phyloP scores from a whole-genome alignment of 495 filamentous ascomycete genomes.

The Pyrenula aspistea region DNA sequence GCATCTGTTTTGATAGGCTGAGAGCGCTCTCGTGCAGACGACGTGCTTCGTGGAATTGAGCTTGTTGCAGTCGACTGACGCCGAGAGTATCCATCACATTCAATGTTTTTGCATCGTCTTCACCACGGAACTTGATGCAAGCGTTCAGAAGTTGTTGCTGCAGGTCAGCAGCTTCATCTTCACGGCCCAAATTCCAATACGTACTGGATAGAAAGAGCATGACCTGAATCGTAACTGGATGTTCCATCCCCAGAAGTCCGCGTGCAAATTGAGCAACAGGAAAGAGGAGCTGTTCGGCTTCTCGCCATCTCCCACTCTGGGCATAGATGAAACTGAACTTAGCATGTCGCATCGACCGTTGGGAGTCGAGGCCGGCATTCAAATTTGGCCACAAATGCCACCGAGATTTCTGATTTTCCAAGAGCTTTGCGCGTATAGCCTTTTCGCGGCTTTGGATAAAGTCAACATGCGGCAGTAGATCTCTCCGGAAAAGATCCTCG shows the following conservation, averaged over 20 bases:
- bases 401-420: slow-evolving; percentile 6
- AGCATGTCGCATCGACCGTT: slow-evolving; percentile 9
- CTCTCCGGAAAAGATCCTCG: slow-evolving; percentile 6
- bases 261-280: slow-evolving; percentile 9
- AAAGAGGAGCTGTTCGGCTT: slow-evolving; percentile 15
- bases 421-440: slow-evolving; percentile 3
- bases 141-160: slow-evolving; percentile 9
- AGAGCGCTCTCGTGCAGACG: not conserved
- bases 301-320: slow-evolving; percentile 13
- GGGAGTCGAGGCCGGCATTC: not conserved
- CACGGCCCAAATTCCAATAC: slow-evolving; percentile 6
- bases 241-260: slow-evolving; percentile 5
- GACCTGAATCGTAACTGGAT: not conserved
- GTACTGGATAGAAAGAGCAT: slow-evolving; percentile 7
- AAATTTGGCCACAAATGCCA: slow-evolving; percentile 6
- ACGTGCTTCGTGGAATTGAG: not conserved
- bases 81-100: slow-evolving; percentile 15
- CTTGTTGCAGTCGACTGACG: not conserved
- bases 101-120: slow-evolving; percentile 14
- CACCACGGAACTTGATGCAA: slow-evolving; percentile 9
- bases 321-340: slow-evolving; percentile 24
- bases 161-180: slow-evolving; percentile 9
- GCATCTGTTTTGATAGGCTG: slow-evolving; percentile 7
- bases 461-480: slow-evolving; percentile 16
- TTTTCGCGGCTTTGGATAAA: slow-evolving; percentile 10